A percentile compares a stretch with the other conserved stretches of the same genome.
Conservation (phyloP, 2,329 filamentous ascomycete species). For the Monosporascus sp. region DNA sequence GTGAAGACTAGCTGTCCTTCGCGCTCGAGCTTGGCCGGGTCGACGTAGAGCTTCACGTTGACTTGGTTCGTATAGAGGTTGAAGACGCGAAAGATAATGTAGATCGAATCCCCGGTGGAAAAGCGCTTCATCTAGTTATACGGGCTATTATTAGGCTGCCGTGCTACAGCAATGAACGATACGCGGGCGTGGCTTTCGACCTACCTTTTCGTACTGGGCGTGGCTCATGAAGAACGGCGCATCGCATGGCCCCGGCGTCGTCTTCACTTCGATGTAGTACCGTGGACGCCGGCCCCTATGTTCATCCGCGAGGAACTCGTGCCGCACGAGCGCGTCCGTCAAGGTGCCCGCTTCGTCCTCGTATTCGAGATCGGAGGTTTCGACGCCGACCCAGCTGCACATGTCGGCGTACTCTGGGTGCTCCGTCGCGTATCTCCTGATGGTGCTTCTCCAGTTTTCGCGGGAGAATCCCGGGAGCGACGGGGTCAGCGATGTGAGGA, state of each 20-base stretch:
- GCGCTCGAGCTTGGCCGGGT: slow-evolving; percentile 4
- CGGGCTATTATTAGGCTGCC: not conserved
- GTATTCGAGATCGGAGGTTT: slow-evolving; percentile 45
- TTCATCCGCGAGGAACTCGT: slow-evolving; percentile 24
- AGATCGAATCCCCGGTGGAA: slow-evolving; percentile 4
- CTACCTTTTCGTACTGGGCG: slow-evolving; percentile 35
- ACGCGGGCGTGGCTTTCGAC: slow-evolving; percentile 8
- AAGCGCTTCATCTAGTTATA: not conserved
- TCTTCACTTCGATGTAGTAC: slow-evolving; percentile 48
- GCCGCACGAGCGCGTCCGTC: slow-evolving; percentile 28
- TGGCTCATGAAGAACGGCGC: slow-evolving; percentile 43
- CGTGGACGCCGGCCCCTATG: slow-evolving; percentile 26
- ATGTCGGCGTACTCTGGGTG: slow-evolving; percentile 37
- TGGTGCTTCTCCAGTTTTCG: slow-evolving; percentile 43
- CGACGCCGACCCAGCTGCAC: slow-evolving; percentile 30
- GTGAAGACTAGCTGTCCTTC: slow-evolving; percentile 6
- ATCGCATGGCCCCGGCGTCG: slow-evolving; percentile 31
- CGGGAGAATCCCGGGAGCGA: slow-evolving; percentile 28
- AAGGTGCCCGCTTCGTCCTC: slow-evolving; percentile 27
- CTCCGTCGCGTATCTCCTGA: slow-evolving; percentile 32
- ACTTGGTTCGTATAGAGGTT: slow-evolving; percentile 9
- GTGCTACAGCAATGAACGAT: not conserved
- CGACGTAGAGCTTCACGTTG: slow-evolving; percentile 11
- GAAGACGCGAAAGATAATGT: slow-evolving; percentile 16
- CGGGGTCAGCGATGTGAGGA: slow-evolving; percentile 25